Evolutionary conservation across 2,329 filamentous ascomycete species (phyloP), one percentile per base, ranked within the genome.

Genomic region (Hymenoscyphus fraxineus): DNA sequence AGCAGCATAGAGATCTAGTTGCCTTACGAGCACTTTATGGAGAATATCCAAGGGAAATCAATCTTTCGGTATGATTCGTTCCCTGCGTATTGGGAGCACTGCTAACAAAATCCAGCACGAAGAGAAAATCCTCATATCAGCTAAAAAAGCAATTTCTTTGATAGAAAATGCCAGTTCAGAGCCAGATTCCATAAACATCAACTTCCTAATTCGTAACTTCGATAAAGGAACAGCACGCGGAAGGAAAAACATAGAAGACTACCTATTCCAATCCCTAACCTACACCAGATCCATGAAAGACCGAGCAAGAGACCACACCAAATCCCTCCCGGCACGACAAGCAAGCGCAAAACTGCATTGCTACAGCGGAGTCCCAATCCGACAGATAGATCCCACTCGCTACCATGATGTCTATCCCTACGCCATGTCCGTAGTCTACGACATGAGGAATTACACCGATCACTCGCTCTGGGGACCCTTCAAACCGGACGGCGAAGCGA

Each of bases 401-500:
- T 69, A 64, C 55, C 57, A 58, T 16, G 72, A 70, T 44, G 78
- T 76, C 38, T 87, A 86, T 72, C 84, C 86, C 1, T 88, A 82
- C 68, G 90, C 91, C 1, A 83, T 86, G 62, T 84, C 86, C 57
- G 84, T 85, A 66, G 88, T 93, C 2, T 94, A 93, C 69, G 90
- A 93, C 72, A 76, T 93, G 58, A 81, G 90, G 0, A 82, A 88
- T 68, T 91, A 92, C 75, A 89, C 84, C 0, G 74, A 78, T 1
- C 74, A 76, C 32, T 88, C 83, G 0, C 74, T 80, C 41, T 93
- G 90, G 90, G 91, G 91, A 0, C 91, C 91, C 0, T 93, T 91
- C 71, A 78, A 83, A 71, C 78, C 84, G 59, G 89, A 93, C 71
- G 85, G 83, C 1, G 82, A 80, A 2, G 81, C 81, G 61, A 76